Conservation (phyloP, 768 basidiomycete genomes). For the Kondoa subrosea region DNA sequence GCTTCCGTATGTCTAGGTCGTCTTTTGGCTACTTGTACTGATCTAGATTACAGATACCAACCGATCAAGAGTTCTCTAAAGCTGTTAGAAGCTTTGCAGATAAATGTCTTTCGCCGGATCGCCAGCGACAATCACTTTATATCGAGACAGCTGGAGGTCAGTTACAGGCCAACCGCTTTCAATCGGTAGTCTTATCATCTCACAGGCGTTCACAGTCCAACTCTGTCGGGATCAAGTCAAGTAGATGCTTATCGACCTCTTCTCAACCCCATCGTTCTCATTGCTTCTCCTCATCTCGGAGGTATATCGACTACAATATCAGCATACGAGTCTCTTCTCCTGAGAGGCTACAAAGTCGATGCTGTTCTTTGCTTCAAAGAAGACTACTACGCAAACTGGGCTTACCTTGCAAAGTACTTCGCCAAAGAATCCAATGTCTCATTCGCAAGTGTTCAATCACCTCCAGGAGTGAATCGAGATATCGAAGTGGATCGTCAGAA, state of each 20-base stretch:
- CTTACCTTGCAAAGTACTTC: conserved; percentile 67
- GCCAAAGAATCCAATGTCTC: conserved; percentile 36
- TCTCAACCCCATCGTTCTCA: conserved; percentile 66
- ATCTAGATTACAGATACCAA: conserved; percentile 21
- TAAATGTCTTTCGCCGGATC: conserved; percentile 30
- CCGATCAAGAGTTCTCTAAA: conserved; percentile 23
- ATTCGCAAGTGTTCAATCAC: conserved; percentile 31
- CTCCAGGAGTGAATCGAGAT: conserved; percentile 24
- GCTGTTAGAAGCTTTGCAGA: conserved; percentile 39
- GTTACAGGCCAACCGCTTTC: conserved; percentile 25
- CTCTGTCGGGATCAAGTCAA: conserved; percentile 64
- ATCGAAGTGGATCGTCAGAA: conserved; percentile 37
- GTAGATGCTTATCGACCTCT: conserved; percentile 70
- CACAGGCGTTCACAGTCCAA: conserved; percentile 79
- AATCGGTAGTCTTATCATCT: not conserved
- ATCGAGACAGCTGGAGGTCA: conserved; percentile 92
- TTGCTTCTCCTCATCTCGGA: conserved; percentile 76
- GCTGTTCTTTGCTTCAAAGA: conserved; percentile 69
- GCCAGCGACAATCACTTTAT: conserved; percentile 43
- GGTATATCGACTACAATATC: conserved; percentile 88
- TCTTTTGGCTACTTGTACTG: not conserved
- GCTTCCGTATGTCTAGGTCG: not conserved
- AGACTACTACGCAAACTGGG: conserved; percentile 68
- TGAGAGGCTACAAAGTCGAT: conserved; percentile 81
- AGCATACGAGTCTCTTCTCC: conserved; percentile 70